Evolutionary conservation across 805 yeast species (phyloP).

Genomic region (Nakazawaea peltata): DNA sequence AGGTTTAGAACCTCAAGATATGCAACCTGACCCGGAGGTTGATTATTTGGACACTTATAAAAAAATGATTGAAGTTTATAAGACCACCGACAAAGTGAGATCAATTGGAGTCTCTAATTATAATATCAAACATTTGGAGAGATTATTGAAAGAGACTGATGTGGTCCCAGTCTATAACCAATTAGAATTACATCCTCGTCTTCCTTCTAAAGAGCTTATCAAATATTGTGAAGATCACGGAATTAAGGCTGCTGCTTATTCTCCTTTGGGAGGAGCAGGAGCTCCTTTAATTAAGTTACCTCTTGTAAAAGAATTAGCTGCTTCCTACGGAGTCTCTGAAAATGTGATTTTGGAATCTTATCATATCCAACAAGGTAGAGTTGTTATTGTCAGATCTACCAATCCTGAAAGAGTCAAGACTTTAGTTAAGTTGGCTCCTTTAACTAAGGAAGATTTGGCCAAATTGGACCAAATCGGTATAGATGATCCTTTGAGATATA

Average conservation of each 20-base stretch:
- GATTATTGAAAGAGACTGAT: conserved; percentile 32
- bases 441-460: conserved; percentile 28
- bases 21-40: conserved; percentile 85
- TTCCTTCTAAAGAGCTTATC: conserved; percentile 31
- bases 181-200: conserved; percentile 40
- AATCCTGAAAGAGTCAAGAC: conserved; percentile 52
- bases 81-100: conserved; percentile 37
- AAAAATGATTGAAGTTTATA: conserved; percentile 74
- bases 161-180: conserved; percentile 50
- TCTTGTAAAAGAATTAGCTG: conserved; percentile 41
- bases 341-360: conserved; percentile 58
- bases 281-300: conserved; percentile 55
- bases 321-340: conserved; percentile 42
- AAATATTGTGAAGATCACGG: conserved; percentile 27
- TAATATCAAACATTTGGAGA: conserved; percentile 28
- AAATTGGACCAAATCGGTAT: conserved; percentile 21
- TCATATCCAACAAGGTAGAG: conserved; percentile 53
- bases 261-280: conserved; percentile 59
- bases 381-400: conserved; percentile 62
- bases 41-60: conserved; percentile 75
- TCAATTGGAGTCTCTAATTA: conserved; percentile 50
- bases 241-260: conserved; percentile 42
- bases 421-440: conserved; percentile 25
- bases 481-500: conserved; percentile 23
- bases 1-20: conserved; percentile 26